Conservation (phyloP, 2,329 filamentous ascomycete species). For the Aureobasidium mangrovei region DNA sequence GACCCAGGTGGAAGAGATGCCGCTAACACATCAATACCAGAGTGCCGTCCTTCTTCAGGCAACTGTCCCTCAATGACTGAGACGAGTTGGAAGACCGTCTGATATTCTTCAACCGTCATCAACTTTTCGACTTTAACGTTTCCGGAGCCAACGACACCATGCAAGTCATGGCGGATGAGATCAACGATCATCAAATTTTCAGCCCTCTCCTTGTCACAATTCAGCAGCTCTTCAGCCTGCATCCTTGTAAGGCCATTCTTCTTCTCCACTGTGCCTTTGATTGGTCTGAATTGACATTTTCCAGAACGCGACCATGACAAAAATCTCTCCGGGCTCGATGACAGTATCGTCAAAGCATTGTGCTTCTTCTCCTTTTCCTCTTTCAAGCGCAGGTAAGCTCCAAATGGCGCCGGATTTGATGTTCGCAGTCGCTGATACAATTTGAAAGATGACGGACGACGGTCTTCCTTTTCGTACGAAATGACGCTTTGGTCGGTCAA, state of each 20-base stretch:
- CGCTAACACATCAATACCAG: conserved; percentile 67
- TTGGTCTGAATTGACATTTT: conserved; percentile 72
- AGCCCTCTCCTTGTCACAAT: conserved; percentile 79
- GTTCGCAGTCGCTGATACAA: conserved; percentile 62
- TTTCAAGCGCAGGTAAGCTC: conserved; percentile 67
- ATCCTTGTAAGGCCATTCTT: conserved; percentile 57
- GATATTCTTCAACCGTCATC: conserved; percentile 83
- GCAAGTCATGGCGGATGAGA: conserved; percentile 85
- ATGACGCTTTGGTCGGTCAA: conserved; percentile 68
- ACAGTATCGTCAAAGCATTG: conserved; percentile 55
- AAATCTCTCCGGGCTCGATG: conserved; percentile 84
- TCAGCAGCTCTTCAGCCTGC: conserved; percentile 63
- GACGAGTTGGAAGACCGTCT: conserved; percentile 84
- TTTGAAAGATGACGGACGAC: conserved; percentile 46
- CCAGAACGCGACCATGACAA: conserved; percentile 57
- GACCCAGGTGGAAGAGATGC: conserved; percentile 77
- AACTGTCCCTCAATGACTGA: conserved; percentile 71
- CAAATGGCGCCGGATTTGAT: conserved; percentile 75
- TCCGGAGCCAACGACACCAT: conserved; percentile 69
- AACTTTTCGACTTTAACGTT: conserved; percentile 67
- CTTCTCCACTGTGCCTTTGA: conserved; percentile 94
- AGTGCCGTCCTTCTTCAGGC: conserved; percentile 29
- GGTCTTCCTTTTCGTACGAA: conserved; percentile 24
- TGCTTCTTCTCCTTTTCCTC: conserved; percentile 27
- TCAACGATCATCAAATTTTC: conserved; percentile 99